Evolutionary conservation across 192 early-diverging fungal species (phyloP), one percentile per base, ranked within the genome.

Genomic region (Coemansia brasiliensis): DNA sequence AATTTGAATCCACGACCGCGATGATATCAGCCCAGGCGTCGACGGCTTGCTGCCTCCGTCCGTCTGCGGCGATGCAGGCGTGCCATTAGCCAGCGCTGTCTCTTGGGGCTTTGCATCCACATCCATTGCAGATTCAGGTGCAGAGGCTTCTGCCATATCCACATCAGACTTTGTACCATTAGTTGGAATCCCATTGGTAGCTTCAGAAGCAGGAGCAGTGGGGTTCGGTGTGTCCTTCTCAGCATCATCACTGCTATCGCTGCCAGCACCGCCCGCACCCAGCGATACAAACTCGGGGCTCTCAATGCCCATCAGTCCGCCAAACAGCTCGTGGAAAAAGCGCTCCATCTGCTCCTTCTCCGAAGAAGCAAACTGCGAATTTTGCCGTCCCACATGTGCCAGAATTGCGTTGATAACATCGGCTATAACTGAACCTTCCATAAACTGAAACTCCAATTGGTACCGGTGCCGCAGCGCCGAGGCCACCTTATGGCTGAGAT

Each of bases 371-470:
- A 72, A 70, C 46, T 65, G 84, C 74, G 42, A 76, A 62, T 68
- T 81, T 3, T 62, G 67, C 35, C 68, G 72, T n/a, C 91, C 89
- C 4, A 93, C 84, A 63, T 86, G 87, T 3, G 83, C 80, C 58
- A 89, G 79, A 6, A 96, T 74, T 10, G 96, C 67, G 21, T 84
- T 87, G 39, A 86, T 85, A 27, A 90, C 86, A 55, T 96, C 90
- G 22, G 84, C 80, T 59, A 97, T 91, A 3, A 96, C 78, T 2
- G 82, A 81, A 2, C 69, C 52, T 52, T 95, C 92, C 10, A 83
- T 81, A 59, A 96, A 91, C 11, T 50, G 45, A 59, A 90, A 94
- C 55, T 92, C 88, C 40, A 94, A 85, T 66, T 96, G 96, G 59
- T 93, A 87, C 4, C 84, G 75, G 24, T 71, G 81, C 40, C 69